Conservation (phyloP, 495 filamentous ascomycete species). For the Glutinoglossum americanum region DNA sequence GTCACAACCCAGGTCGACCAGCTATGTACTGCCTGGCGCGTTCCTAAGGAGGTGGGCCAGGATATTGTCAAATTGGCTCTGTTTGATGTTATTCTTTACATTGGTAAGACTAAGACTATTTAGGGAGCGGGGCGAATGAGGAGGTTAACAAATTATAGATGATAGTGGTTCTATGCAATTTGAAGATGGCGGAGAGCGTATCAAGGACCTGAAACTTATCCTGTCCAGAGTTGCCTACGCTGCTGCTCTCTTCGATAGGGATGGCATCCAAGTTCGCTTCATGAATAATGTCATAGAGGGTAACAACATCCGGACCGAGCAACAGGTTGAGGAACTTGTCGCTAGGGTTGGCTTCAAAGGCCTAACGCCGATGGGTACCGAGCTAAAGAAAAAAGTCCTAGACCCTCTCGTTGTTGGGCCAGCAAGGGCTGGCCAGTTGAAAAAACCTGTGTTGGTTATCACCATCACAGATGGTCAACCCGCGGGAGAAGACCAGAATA, state of each 20-base stretch:
- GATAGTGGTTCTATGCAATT: conserved; percentile 55
- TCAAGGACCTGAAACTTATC: conserved; percentile 42
- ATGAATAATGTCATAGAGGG: conserved; percentile 33
- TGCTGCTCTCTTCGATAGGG: conserved; percentile 45
- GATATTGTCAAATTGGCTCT: conserved; percentile 46
- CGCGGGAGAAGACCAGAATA: conserved; percentile 28
- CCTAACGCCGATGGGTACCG: conserved; percentile 44
- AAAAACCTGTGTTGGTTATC: conserved; percentile 47
- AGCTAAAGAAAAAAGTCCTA: conserved; percentile 37
- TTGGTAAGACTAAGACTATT: conserved; percentile 17
- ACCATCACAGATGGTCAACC: conserved; percentile 51
- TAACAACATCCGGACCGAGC: conserved; percentile 32
- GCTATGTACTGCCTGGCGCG: conserved; percentile 30
- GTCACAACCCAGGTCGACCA: conserved; percentile 25
- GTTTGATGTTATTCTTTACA: conserved; percentile 45
- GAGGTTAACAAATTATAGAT: conserved; percentile 18
- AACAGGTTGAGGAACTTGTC: conserved; percentile 36
- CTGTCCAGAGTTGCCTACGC: conserved; percentile 38
- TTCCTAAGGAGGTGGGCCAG: conserved; percentile 39
- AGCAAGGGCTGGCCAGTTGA: conserved; percentile 26
- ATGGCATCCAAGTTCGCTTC: conserved; percentile 49
- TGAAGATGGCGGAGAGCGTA: conserved; percentile 40
- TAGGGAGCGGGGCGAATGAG: neutral
- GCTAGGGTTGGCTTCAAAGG: conserved; percentile 38
- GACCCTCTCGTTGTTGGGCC: conserved; percentile 33